Evolutionary conservation across 177 flowering plant genomes (phyloP).

Genomic region (Vitis hybrid): DNA sequence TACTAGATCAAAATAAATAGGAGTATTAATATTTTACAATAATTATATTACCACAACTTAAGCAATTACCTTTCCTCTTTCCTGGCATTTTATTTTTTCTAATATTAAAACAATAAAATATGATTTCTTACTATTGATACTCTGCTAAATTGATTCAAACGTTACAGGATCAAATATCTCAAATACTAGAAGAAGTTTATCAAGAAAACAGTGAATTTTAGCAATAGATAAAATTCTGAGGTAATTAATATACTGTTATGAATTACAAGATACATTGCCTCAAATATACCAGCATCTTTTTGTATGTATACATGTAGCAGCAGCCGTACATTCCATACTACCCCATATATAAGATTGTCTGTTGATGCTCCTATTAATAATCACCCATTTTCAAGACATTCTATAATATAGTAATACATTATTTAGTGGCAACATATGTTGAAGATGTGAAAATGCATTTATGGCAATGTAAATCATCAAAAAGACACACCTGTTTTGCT

Average conservation of each 20-base stretch:
- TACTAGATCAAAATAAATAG: neutral
- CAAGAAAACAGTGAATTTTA: neutral
- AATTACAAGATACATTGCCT: neutral
- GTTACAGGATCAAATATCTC: neutral
- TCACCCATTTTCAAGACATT: neutral
- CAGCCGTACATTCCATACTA: too few species aligned
- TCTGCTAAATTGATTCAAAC: too few species aligned
- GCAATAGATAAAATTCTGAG: neutral
- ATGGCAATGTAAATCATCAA: neutral
- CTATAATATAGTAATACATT: neutral
- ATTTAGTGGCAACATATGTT: neutral
- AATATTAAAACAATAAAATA: neutral
- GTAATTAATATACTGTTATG: neutral
- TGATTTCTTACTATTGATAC: neutral
- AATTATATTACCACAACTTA: neutral
- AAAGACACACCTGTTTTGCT: slow-evolving; percentile 64
- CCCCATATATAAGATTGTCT: neutral
- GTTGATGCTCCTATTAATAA: neutral
- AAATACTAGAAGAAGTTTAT: neutral
- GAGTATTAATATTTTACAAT: neutral
- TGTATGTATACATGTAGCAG: too few species aligned
- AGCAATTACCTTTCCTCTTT: neutral
- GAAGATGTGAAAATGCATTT: neutral
- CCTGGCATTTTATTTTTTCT: neutral
- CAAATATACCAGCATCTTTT: neutral